Evolutionary conservation across 1,284 basidiomycete genomes (phyloP).

Genomic region (Cutaneotrichosporon arboriforme): DNA sequence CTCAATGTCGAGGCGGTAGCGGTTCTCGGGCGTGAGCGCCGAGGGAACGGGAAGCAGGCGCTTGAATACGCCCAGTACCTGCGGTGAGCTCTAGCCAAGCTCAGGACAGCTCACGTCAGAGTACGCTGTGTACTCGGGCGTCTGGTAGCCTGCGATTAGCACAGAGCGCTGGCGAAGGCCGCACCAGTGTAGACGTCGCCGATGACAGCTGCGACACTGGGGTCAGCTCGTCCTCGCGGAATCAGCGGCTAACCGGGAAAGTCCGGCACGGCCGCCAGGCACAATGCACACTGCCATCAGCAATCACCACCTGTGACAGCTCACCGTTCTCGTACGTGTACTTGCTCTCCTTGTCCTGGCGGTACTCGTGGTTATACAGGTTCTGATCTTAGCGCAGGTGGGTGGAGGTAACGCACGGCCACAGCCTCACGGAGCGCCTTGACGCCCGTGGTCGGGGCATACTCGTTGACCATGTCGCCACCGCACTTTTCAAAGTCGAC

Average conservation of each 20-base stretch:
- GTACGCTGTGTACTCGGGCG: constrained; percentile 47
- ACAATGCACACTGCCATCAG: constrained; percentile 43
- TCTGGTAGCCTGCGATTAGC: constrained; percentile 27
- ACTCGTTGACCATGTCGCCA: constrained; percentile 63
- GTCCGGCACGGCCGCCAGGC: constrained; percentile 79
- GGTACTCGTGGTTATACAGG: constrained; percentile 81
- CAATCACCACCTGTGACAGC: background rate
- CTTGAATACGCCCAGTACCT: constrained; percentile 80
- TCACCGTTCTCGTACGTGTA: constrained; percentile 77
- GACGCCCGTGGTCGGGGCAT: constrained; percentile 87
- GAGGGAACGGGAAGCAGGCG: constrained; percentile 84
- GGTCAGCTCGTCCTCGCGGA: background rate
- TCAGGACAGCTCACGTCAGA: constrained; percentile 56
- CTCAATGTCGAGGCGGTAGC: constrained; percentile 68
- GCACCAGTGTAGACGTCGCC: constrained; percentile 39
- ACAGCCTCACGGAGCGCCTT: constrained; percentile 53
- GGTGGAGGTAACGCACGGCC: constrained; percentile 47
- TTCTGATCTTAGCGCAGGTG: constrained; percentile 56
- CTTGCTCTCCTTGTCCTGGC: constrained; percentile 68
- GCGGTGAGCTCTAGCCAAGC: constrained; percentile 43
- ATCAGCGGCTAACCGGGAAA: constrained; percentile 84
- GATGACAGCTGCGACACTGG: constrained; percentile 3
- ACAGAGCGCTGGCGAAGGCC: background rate
- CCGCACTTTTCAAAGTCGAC: constrained; percentile 58
- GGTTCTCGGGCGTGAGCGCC: constrained; percentile 48